Conservation (phyloP, 495 filamentous ascomycete species). For the Mycothermus thermophilus region DNA sequence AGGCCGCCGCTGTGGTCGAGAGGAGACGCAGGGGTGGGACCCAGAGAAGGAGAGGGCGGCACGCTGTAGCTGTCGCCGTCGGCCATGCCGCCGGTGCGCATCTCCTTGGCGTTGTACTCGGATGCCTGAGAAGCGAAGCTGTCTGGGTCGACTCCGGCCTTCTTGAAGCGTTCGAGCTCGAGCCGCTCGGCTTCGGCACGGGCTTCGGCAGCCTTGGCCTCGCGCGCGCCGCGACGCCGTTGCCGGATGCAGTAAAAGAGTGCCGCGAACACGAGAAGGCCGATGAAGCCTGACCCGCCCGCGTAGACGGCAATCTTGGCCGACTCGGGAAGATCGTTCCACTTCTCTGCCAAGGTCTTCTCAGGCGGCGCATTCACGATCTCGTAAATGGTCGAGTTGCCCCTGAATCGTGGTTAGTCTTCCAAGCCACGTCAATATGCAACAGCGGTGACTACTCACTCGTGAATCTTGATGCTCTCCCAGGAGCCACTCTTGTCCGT, state of each 20-base stretch:
- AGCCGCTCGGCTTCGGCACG: slow-evolving; percentile 43
- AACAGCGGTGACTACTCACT: slow-evolving; percentile 29
- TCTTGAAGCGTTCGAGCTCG: slow-evolving; percentile 46
- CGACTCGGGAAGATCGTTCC: slow-evolving; percentile 37
- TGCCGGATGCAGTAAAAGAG: slow-evolving; percentile 52
- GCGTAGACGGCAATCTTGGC: slow-evolving; percentile 50
- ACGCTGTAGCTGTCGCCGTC: slow-evolving; percentile 24
- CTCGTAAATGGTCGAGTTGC: slow-evolving; percentile 46
- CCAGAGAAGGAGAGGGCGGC: slow-evolving; percentile 18
- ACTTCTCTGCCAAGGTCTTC: slow-evolving; percentile 41
- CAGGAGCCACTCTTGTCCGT: slow-evolving; percentile 50
- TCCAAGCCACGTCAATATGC: neutral
- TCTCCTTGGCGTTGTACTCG: slow-evolving; percentile 28
- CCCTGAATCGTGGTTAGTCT: slow-evolving; percentile 26
- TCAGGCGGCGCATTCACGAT: slow-evolving; percentile 27
- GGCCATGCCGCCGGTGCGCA: slow-evolving; percentile 18
- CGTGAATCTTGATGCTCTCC: slow-evolving; percentile 55
- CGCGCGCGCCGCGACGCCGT: slow-evolving; percentile 48
- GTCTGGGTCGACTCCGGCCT: slow-evolving; percentile 32
- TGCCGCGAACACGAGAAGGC: slow-evolving; percentile 33
- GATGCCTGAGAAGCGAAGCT: slow-evolving; percentile 24
- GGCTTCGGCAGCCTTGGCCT: slow-evolving; percentile 43
- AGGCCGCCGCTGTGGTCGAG: slow-evolving; percentile 1
- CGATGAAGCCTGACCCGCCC: slow-evolving; percentile 36
- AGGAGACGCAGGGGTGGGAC: slow-evolving; percentile 5